phyloP scores from a whole-genome alignment of 176 grass and related monocot species.

The Ensete glaucum region DNA sequence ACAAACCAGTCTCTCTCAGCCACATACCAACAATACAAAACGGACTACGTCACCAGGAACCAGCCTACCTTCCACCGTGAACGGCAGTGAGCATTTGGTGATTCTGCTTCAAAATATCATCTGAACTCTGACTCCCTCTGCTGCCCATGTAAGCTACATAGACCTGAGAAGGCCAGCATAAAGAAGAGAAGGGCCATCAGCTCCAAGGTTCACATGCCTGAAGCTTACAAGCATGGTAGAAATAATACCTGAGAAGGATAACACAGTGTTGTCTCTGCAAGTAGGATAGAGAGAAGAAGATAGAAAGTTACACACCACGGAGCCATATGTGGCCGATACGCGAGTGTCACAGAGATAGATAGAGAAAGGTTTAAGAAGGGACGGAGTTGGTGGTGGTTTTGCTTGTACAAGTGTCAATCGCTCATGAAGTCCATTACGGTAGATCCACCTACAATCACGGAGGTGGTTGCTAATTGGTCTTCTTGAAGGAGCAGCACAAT shows the following conservation, averaged over 20 bases:
- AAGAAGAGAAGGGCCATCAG: background rate
- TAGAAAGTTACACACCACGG: background rate
- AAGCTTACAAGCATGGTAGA: too few relatives aligned
- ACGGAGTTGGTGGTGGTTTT: background rate
- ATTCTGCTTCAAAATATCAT: constrained; percentile 23
- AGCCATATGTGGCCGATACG: background rate
- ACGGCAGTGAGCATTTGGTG: constrained; percentile 55
- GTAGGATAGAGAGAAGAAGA: background rate
- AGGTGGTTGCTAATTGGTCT: background rate
- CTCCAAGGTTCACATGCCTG: background rate
- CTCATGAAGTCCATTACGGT: background rate
- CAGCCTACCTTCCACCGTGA: constrained; percentile 53
- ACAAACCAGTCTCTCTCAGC: background rate
- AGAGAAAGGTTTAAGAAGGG: background rate
- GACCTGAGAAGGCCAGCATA: background rate
- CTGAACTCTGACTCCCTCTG: constrained; percentile 1
- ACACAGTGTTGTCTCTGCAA: background rate
- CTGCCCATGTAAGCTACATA: constrained; percentile 22
- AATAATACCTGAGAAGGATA: constrained; percentile 4
- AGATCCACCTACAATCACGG: background rate
- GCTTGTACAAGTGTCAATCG: background rate
- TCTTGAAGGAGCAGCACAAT: too few relatives aligned
- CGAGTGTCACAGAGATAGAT: background rate
- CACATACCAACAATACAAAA: background rate
- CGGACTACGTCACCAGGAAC: background rate